phyloP scores from a whole-genome alignment of 176 grass and related monocot genomes.

The Triticum urartu region DNA sequence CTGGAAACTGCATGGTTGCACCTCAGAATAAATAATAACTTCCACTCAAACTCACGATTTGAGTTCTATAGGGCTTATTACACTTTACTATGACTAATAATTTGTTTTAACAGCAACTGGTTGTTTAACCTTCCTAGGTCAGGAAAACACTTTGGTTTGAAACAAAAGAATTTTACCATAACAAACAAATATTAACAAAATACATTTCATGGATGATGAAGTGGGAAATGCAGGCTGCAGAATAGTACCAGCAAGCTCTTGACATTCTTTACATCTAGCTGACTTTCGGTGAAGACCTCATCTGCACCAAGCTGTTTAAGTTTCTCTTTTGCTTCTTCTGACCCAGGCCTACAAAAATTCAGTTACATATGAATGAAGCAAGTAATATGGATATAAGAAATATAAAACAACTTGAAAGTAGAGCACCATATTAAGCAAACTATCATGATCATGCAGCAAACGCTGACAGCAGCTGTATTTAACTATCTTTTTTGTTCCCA shows the following conservation, averaged over 20 bases:
- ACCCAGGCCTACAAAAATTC: slow-evolving; percentile 51
- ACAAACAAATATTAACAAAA: background rate
- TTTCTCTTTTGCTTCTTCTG: slow-evolving; percentile 69
- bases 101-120: background rate
- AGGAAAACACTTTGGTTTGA: background rate
- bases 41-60: background rate
- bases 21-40: background rate
- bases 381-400: background rate
- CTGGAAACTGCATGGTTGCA: background rate
- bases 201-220: background rate
- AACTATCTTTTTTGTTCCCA: background rate
- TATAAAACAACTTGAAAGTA: background rate
- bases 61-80: background rate
- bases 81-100: background rate
- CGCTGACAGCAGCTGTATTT: background rate
- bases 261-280: slow-evolving; percentile 76
- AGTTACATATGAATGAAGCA: background rate
- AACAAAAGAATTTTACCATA: background rate
- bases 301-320: slow-evolving; percentile 84
- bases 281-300: slow-evolving; percentile 69
- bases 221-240: background rate
- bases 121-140: background rate
- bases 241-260: slow-evolving; percentile 73
- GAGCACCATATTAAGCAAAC: background rate
- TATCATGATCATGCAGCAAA: background rate